Percentiles rank a stretch among this genome's conserved stretches.
Conservation (phyloP, 768 basidiomycete species). For the Kwoniella sp. region DNA sequence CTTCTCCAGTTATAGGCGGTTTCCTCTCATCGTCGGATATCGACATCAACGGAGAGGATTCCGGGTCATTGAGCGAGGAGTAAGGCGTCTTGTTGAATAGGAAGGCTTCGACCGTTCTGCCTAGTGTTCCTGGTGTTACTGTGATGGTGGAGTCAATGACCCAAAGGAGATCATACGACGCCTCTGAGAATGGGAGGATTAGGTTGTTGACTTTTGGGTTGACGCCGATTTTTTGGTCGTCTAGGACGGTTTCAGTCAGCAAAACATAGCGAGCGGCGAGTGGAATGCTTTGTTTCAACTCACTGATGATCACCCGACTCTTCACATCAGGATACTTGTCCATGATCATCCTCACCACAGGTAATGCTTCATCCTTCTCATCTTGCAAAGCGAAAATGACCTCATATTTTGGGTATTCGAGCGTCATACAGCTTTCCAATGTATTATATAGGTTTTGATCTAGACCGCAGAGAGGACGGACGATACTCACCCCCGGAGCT, state of each 20-base stretch:
- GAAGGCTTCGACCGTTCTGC: constrained; percentile 80
- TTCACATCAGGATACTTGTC: constrained; percentile 74
- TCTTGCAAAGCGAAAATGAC: constrained; percentile 89
- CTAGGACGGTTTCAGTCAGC: too few relatives aligned
- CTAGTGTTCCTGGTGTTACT: constrained; percentile 73
- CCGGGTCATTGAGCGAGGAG: constrained; percentile 34
- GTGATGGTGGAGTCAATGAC: constrained; percentile 94
- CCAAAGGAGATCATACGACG: constrained; percentile 88
- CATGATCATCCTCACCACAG: constrained; percentile 75
- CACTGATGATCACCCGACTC: constrained; percentile 76
- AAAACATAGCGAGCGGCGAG: too few relatives aligned
- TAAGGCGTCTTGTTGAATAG: constrained; percentile 20
- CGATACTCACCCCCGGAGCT: constrained; percentile 86
- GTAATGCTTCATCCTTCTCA: constrained; percentile 81
- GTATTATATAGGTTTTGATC: constrained; percentile 96
- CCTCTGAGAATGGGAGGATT: constrained; percentile 75
- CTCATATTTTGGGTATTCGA: constrained; percentile 90
- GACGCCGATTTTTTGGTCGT: constrained; percentile 73
- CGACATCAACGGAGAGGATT: constrained; percentile 36
- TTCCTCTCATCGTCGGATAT: constrained; percentile 28
- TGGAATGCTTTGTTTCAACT: too few relatives aligned
- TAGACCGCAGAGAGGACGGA: constrained; percentile 90
- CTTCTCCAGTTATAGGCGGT: constrained; percentile 49
- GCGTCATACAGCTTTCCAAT: constrained; percentile 85
- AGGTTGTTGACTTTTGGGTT: constrained; percentile 99